phyloP scores from a whole-genome alignment of 176 grass and related monocot genomes.

The Leersia perrieri region DNA sequence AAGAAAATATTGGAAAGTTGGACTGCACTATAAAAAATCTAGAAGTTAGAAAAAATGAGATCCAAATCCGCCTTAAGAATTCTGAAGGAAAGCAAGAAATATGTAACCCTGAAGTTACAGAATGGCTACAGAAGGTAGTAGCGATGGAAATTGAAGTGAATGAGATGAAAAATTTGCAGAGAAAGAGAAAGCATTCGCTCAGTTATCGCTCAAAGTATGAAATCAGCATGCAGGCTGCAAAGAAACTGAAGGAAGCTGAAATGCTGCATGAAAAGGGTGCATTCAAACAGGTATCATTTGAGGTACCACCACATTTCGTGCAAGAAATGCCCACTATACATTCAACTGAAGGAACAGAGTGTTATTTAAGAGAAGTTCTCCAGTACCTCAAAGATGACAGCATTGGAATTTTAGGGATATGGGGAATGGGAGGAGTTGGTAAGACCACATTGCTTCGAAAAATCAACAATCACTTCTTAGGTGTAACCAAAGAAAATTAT shows the following conservation, averaged over 20 bases:
- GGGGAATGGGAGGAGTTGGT: conserved; percentile 51
- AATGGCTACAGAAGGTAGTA: conserved; percentile 21
- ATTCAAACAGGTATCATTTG: conserved; percentile 8
- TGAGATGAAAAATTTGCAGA: conserved; percentile 12
- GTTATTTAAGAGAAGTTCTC: conserved; percentile 21
- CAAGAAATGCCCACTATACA: conserved; percentile 20
- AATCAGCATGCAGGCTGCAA: conserved; percentile 10
- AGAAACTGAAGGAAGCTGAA: conserved; percentile 47
- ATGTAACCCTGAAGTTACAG: conserved; percentile 32
- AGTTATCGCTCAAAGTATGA: conserved; percentile 31
- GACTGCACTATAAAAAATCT: conserved; percentile 15
- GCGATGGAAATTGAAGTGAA: background rate
- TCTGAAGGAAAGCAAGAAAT: conserved; percentile 41
- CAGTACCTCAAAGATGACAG: conserved; percentile 29
- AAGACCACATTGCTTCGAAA: conserved; percentile 41
- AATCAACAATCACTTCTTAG: conserved; percentile 30
- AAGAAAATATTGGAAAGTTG: conserved; percentile 31
- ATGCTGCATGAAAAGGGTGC: conserved; percentile 21
- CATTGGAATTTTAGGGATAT: conserved; percentile 21
- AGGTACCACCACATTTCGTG: conserved; percentile 16
- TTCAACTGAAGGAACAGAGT: background rate
- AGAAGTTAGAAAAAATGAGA: conserved; percentile 30
- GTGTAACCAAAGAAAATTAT: background rate
- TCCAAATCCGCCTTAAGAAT: conserved; percentile 27
- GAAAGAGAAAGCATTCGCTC: conserved; percentile 10